These are phyloP conservation scores for Lithospermum erythrorhizon DNA, from an alignment of 257 asterid genomes.

Conservation along the genomic window DNA sequence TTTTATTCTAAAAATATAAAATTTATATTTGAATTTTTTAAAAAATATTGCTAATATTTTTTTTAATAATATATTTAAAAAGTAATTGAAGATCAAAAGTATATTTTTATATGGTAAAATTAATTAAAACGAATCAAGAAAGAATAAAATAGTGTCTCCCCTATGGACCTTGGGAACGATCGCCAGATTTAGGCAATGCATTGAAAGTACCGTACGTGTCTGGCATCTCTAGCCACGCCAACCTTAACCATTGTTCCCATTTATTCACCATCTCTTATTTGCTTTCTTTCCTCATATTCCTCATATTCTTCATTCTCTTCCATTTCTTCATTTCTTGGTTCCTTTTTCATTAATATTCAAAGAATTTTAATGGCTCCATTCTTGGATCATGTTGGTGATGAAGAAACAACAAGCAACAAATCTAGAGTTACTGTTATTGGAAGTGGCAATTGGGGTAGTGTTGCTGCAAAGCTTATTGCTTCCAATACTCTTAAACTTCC, in stretches of 20 bases:
- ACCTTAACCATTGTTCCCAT: not conserved
- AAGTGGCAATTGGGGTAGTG: slow-evolving; percentile 95
- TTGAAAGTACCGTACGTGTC: not conserved
- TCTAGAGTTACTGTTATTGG: slow-evolving; percentile 74
- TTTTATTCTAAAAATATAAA: too few species aligned
- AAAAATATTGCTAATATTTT: too few species aligned
- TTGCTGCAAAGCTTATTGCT: slow-evolving; percentile 83
- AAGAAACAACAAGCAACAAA: slow-evolving; percentile 15
- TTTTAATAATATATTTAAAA: too few species aligned
- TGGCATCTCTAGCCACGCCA: not conserved
- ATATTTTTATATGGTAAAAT: too few species aligned
- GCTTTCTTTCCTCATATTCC: not conserved
- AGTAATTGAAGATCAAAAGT: too few species aligned
- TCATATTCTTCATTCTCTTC: not conserved
- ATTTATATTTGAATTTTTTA: too few species aligned
- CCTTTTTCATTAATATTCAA: not conserved
- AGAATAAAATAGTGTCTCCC: too few species aligned
- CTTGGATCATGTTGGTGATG: not conserved
- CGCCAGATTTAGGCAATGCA: not conserved
- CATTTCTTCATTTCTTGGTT: not conserved
- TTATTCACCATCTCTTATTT: slow-evolving; percentile 1
- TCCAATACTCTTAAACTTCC: slow-evolving; percentile 50
- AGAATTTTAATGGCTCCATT: slow-evolving; percentile 17
- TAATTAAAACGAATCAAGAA: too few species aligned
- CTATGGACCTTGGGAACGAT: too few species aligned